A percentile compares a stretch with the other conserved stretches of the same genome.
phyloP scores from a whole-genome alignment of 768 basidiomycete genomes.

The Boletus pseudo-olivaceus region DNA sequence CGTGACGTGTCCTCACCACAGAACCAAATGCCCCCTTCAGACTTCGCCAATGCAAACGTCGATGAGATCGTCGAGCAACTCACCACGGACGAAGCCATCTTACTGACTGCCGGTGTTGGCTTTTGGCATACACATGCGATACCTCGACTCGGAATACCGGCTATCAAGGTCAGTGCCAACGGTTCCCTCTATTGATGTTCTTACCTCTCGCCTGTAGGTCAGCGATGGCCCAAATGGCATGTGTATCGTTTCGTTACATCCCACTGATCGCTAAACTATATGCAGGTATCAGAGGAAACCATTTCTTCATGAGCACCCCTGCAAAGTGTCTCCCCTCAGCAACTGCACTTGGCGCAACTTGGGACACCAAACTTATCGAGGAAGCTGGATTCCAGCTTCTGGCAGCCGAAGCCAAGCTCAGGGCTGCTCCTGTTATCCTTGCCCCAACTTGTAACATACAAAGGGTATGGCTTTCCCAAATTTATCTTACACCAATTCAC shows the following conservation, averaged over 20 bases:
- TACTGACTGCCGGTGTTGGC: constrained; percentile 68
- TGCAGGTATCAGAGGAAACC: constrained; percentile 58
- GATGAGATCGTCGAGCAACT: constrained; percentile 60
- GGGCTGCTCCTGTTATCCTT: constrained; percentile 64
- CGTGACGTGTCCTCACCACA: neutral
- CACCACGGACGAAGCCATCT: constrained; percentile 72
- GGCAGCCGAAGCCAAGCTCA: constrained; percentile 68
- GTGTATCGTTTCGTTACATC: constrained; percentile 12
- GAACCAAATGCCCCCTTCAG: constrained; percentile 56
- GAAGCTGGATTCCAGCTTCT: constrained; percentile 61
- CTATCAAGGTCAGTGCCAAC: constrained; percentile 49
- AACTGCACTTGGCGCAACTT: constrained; percentile 74
- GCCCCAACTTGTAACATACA: constrained; percentile 87
- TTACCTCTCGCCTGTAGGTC: constrained; percentile 39
- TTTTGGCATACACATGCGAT: constrained; percentile 74
- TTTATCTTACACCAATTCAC: neutral
- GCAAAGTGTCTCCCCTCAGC: constrained; percentile 75
- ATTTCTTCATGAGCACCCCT: constrained; percentile 79
- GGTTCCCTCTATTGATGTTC: constrained; percentile 4
- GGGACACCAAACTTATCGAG: constrained; percentile 62
- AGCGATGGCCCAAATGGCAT: constrained; percentile 78
- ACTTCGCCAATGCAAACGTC: constrained; percentile 63
- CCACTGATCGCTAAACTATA: neutral
- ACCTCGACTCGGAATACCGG: constrained; percentile 64
- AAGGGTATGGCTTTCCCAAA: constrained; percentile 42